phyloP scores from a whole-genome alignment of 768 basidiomycete species.

The Termitomyces sp. region DNA sequence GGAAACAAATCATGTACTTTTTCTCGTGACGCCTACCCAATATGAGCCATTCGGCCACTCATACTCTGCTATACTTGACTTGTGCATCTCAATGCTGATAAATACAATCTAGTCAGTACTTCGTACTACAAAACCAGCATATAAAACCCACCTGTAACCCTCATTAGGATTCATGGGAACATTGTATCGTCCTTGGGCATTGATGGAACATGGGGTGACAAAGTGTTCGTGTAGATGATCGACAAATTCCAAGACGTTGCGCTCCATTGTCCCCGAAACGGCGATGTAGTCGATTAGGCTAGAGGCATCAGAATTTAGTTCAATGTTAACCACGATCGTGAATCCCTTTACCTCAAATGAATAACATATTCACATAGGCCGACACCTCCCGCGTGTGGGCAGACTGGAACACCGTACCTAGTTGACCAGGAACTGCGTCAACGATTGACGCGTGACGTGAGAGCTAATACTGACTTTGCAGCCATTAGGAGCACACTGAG shows the following conservation, averaged over 20 bases:
- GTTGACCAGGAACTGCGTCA: not conserved
- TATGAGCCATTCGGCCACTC: slow-evolving; percentile 86
- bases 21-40: slow-evolving; percentile 48
- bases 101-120: slow-evolving; percentile 4
- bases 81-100: slow-evolving; percentile 82
- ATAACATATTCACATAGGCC: slow-evolving; percentile 93
- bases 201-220: slow-evolving; percentile 84
- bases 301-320: not conserved
- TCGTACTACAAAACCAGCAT: not conserved
- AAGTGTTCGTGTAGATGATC: slow-evolving; percentile 96
- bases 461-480: slow-evolving; percentile 52
- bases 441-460: not conserved
- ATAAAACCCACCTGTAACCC: slow-evolving; percentile 65
- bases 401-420: slow-evolving; percentile 81
- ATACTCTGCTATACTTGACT: slow-evolving; percentile 75
- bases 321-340: too few species aligned
- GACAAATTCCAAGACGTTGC: slow-evolving; percentile 89
- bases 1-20: not conserved
- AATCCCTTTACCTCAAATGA: slow-evolving; percentile 55
- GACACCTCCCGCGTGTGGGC: slow-evolving; percentile 94
- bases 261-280: slow-evolving; percentile 88
- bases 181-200: slow-evolving; percentile 80
- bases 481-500: slow-evolving; percentile 87
- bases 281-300: slow-evolving; percentile 92
- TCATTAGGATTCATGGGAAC: slow-evolving; percentile 73